Conservation (phyloP, 2,329 filamentous ascomycete species). For the Triangularia setosa region DNA sequence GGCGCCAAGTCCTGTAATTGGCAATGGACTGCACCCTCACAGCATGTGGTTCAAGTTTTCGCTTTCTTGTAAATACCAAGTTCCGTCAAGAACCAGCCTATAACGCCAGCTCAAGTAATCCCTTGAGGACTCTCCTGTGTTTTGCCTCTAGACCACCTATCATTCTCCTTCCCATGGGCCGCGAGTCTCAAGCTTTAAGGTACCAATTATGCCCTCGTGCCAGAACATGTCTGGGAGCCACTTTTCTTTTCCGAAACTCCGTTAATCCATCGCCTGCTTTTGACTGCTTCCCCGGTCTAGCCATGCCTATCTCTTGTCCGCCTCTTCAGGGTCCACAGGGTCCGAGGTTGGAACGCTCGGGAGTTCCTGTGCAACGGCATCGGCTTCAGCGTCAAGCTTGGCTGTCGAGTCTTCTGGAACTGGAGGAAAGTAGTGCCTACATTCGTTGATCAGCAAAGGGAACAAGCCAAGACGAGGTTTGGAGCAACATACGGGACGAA, state of each 20-base stretch:
- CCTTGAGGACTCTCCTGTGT: neutral
- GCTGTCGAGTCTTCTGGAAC: constrained; percentile 16
- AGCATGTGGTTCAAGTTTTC: no score
- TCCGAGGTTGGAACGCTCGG: constrained; percentile 29
- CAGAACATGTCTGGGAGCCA: neutral
- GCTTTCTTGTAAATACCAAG: no score
- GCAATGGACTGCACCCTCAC: no score
- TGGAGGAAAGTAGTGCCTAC: constrained; percentile 31
- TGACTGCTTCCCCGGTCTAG: neutral
- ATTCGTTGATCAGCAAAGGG: neutral
- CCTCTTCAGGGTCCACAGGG: constrained; percentile 23
- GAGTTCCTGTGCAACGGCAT: constrained; percentile 28
- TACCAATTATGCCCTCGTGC: neutral
- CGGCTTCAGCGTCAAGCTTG: constrained; percentile 24
- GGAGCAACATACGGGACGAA: constrained; percentile 64
- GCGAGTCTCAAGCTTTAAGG: neutral
- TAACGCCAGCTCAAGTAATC: neutral
- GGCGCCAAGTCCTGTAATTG: neutral
- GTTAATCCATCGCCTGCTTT: neutral
- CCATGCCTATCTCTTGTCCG: constrained; percentile 25
- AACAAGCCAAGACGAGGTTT: neutral
- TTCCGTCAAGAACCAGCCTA: neutral
- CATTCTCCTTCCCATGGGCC: no score
- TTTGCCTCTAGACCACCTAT: neutral
- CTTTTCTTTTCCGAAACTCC: neutral